Base-by-base conservation (phyloP, 108 stramenopile species). In the Nitzschia sp. region DNA sequence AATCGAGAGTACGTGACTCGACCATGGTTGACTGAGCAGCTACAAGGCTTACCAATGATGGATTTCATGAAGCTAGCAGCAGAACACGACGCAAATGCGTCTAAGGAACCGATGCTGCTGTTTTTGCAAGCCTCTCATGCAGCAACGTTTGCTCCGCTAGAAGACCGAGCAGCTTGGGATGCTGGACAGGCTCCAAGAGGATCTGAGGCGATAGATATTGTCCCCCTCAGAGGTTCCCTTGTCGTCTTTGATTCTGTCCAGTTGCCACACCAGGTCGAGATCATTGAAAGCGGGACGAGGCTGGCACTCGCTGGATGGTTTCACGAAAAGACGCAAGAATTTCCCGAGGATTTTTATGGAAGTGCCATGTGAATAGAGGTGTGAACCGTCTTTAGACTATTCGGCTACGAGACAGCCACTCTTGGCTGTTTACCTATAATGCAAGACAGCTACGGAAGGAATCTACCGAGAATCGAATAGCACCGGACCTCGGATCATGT, bases 221-320 rank as follows among this genome's bases (percentile, higher is more conserved):
- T 35, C 0, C 85, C 85, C 0, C 35, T 32, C 27, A 56, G 74
- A 25, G 85, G 85, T 11, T 68, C 76, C 0, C 46, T 86, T 25
- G 82, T 86, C 13, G 11, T 86, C 27, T 86, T 86, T 60, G 85
- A 86, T 59, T 82, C 81, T 13, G 82, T 86, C 13, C 67, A 46
- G 19, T 33, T 82, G 23, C 85, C 85, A 8, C 85, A 86, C 57
- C 33, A 75, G 32, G 85, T 86, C 8, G 31, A 54, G 51, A 68
- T 57, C 13, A 77, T 85, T 2, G 75, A 70, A 46, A 62, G 42
- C 8, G 80, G 81, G 29, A 70, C 38, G 29, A 33, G 77, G 28
- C 74, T 79, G 24, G 84, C 84, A 26, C 54, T 69, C 31, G 69
- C 83, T 17, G 84, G 84, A 11, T 85, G 84, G 84, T 85, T 85